Base-by-base conservation (phyloP, 345 rosid genomes). In the Nasturtium officinale region DNA sequence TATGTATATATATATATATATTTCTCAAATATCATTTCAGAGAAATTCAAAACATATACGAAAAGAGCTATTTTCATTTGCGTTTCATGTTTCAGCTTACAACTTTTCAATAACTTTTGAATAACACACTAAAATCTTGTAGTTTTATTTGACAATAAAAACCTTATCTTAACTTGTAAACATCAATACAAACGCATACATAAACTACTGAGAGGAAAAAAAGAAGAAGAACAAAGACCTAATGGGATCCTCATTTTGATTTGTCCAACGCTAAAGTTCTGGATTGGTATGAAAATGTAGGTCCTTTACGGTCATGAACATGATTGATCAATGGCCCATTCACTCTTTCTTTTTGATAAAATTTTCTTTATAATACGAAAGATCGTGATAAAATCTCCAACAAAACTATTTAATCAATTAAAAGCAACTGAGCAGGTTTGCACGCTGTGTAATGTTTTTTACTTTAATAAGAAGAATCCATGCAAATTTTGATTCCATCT, bases 271-370 rank as follows among this genome's bases (percentile, higher is more conserved):
- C 42, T 46, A 74, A 65, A 65, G 72, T 63, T 56, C 57, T 35
- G 65, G 72, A 73, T 74, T 74, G 65, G 59, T 23, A 65, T 73
- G 56, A 72, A 73, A 62, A 54, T 26, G 71, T 64, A 45, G 71
- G 77, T 54, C 71, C 56, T 40, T 62, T 62, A 40, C 23, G 65
- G 20, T 35, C 35, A 32, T 64, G 66, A 74, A 32, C 50, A 65
- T 65, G 71, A 55, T 65, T 65, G 58, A 73, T 64, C 65, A 62
- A 47, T 74, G 52, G 9, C 60, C 71, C 69, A 65, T 73, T 33
- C 28, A 32, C 58, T 65, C 52, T 56, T 45, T 46, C 45, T 32
- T 33, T 64, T 56, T 23, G 18, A 18, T 12, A 55, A 11, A 23
- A 6, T 9, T 12, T 12, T 11, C 11, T 46, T 73, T 26, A n/a